These are phyloP conservation scores for Leonotis leonurus DNA, from an alignment of 257 asterid species.

Conservation along the genomic window DNA sequence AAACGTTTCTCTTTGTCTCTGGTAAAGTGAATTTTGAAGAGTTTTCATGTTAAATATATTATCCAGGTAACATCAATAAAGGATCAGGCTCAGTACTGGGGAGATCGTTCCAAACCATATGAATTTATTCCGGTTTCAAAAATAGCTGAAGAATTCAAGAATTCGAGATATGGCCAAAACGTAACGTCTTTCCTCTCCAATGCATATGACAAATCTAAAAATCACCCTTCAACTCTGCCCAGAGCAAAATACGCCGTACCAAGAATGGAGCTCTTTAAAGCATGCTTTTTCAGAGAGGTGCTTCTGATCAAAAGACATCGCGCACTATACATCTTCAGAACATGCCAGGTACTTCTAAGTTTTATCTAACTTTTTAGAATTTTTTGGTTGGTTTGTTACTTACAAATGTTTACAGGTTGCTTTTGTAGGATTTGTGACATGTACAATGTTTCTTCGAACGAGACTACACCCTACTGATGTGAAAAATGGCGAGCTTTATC, in stretches of 20 bases:
- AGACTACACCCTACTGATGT: conserved; percentile 63
- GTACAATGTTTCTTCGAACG: conserved; percentile 73
- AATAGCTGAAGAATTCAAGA: conserved; percentile 66
- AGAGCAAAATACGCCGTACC: conserved; percentile 54
- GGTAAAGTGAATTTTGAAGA: not conserved
- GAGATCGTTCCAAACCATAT: conserved; percentile 59
- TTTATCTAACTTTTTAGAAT: not conserved
- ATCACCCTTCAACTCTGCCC: conserved; percentile 60
- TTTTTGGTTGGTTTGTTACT: not conserved
- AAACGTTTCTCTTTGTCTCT: not conserved
- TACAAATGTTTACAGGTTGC: conserved; percentile 54
- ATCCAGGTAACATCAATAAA: conserved; percentile 70
- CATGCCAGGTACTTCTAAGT: conserved; percentile 55
- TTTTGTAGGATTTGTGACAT: conserved; percentile 68
- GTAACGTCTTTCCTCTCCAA: conserved; percentile 36
- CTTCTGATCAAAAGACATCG: conserved; percentile 70
- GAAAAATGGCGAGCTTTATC: conserved; percentile 55
- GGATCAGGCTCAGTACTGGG: conserved; percentile 93
- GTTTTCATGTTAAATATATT: not conserved
- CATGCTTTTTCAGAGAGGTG: conserved; percentile 69
- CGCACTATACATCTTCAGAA: conserved; percentile 65
- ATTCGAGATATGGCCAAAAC: conserved; percentile 49
- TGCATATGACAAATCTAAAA: conserved; percentile 56
- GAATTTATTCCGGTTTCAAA: conserved; percentile 56
- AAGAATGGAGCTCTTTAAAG: conserved; percentile 63